These are phyloP conservation scores for Syzygium aqueum DNA, from an alignment of 345 rosid genomes.

Conservation along the genomic window DNA sequence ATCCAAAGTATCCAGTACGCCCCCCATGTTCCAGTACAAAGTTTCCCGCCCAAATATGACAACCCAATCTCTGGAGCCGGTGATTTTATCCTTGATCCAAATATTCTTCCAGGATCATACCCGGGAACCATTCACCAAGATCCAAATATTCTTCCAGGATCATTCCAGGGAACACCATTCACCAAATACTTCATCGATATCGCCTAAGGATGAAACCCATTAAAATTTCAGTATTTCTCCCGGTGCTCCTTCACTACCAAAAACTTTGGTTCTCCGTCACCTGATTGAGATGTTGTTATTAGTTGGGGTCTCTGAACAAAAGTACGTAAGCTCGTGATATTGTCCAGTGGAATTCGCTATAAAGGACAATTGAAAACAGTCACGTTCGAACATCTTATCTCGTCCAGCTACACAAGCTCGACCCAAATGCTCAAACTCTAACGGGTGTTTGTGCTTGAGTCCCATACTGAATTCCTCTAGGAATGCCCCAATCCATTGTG, in stretches of 20 bases:
- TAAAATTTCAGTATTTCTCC: neutral
- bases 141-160: neutral
- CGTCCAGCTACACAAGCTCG: neutral
- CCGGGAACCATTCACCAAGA: neutral
- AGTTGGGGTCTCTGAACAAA: too few species aligned
- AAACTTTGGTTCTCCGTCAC: neutral
- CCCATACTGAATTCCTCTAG: neutral
- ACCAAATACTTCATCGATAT: neutral
- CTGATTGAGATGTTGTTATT: neutral
- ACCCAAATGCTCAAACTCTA: neutral
- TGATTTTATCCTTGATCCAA: neutral
- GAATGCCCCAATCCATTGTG: neutral
- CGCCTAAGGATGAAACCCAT: neutral
- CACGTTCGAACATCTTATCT: neutral
- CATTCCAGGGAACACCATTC: neutral
- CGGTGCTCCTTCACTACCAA: neutral
- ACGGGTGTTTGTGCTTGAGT: neutral
- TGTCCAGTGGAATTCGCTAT: neutral
- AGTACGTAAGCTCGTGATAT: neutral
- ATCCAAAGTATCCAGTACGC: neutral
- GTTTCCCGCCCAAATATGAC: neutral
- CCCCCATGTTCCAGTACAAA: neutral
- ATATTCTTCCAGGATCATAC: neutral
- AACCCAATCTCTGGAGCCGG: neutral
- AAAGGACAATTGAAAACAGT: neutral